These are phyloP conservation scores for Ustilago cynodontis DNA, from an alignment of 1,284 basidiomycete species.

Conservation along the genomic window DNA sequence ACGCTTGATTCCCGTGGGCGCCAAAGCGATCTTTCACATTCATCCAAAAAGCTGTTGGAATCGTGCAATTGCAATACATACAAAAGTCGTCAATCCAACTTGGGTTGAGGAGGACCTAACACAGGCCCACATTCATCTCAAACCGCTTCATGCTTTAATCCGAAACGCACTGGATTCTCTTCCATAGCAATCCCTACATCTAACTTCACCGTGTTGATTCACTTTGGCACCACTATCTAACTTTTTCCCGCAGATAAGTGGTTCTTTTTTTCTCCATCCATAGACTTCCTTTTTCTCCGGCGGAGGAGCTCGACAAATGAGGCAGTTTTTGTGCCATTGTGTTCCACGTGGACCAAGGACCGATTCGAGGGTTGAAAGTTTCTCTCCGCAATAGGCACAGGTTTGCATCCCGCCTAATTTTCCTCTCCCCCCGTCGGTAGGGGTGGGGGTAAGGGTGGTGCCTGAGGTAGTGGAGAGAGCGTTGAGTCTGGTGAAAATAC, in stretches of 20 bases:
- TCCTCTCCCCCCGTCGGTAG: neutral
- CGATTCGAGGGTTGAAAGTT: slow-evolving; percentile 51
- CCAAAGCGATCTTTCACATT: too few species aligned
- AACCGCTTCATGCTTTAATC: slow-evolving; percentile 2
- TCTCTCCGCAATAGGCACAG: slow-evolving; percentile 51
- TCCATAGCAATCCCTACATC: slow-evolving; percentile 58
- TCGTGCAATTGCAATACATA: too few species aligned
- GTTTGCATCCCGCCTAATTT: slow-evolving; percentile 50
- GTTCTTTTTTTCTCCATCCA: neutral
- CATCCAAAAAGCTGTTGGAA: too few species aligned
- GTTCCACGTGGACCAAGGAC: slow-evolving; percentile 54
- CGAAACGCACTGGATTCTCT: slow-evolving; percentile 26
- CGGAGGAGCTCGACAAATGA: slow-evolving; percentile 41
- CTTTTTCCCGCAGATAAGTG: slow-evolving; percentile 40
- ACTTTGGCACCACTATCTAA: slow-evolving; percentile 61
- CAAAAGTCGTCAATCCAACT: neutral
- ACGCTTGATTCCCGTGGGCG: too few species aligned
- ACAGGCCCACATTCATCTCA: neutral
- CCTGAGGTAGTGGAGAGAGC: slow-evolving; percentile 18
- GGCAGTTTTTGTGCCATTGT: slow-evolving; percentile 53
- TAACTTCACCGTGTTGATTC: slow-evolving; percentile 46
- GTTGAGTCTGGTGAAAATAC: slow-evolving; percentile 40
- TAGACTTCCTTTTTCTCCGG: neutral
- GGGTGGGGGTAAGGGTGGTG: slow-evolving; percentile 7
- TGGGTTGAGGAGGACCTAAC: slow-evolving; percentile 6